Conservation (phyloP, 1,284 basidiomycete genomes). For the Takashimella koratensis region DNA sequence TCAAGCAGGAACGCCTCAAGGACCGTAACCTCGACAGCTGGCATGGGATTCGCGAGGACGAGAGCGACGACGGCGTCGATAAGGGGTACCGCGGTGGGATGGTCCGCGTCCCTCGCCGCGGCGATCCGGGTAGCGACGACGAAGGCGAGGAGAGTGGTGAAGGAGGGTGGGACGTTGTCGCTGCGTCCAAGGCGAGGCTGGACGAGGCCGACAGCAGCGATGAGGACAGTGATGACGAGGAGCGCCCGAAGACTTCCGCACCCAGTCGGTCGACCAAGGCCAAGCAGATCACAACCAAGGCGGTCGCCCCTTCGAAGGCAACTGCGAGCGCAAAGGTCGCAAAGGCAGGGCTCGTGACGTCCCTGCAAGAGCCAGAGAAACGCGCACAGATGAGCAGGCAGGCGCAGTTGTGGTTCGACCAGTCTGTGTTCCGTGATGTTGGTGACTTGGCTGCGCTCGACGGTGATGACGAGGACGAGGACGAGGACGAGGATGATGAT, state of each 20-base stretch:
- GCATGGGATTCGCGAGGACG: conserved; percentile 61
- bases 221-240: conserved; percentile 35
- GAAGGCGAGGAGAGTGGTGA: conserved; percentile 53
- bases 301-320: conserved; percentile 34
- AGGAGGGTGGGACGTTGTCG: conserved; percentile 74
- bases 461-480: conserved; percentile 52
- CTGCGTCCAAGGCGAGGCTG: conserved; percentile 59
- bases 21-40: conserved; percentile 69
- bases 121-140: conserved; percentile 54
- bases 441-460: conserved; percentile 57
- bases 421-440: conserved; percentile 81
- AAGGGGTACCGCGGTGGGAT: conserved; percentile 32
- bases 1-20: conserved; percentile 73
- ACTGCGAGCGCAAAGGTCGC: conserved; percentile 6
- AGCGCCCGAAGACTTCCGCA: conserved; percentile 22
- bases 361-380: conserved; percentile 34
- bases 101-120: conserved; percentile 25
- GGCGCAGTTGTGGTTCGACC: conserved; percentile 87
- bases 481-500: conserved; percentile 48
- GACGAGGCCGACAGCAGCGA: conserved; percentile 55
- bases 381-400: conserved; percentile 52
- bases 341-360: conserved; percentile 29
- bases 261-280: conserved; percentile 14
- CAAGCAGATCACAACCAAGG: conserved; percentile 11
- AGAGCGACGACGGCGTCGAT: conserved; percentile 47